Evolutionary conservation across 2,329 filamentous ascomycete species (phyloP).

Genomic region (Lasiodiplodia theobromae): DNA sequence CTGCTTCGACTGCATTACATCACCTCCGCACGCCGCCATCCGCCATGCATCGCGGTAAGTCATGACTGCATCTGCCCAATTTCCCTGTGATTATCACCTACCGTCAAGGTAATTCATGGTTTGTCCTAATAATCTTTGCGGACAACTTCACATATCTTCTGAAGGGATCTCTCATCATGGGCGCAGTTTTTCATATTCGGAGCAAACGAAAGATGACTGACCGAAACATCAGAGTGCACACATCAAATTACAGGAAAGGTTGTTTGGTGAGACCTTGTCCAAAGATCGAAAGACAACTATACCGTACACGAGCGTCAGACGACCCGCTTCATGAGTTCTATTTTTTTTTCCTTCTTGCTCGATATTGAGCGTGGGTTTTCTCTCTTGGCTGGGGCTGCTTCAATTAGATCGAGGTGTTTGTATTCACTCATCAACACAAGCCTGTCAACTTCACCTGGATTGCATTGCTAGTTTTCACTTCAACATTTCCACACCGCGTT

Average conservation of each 20-base stretch:
- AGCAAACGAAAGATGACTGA: background rate
- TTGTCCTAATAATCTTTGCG: constrained; percentile 8
- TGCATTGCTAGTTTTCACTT: background rate
- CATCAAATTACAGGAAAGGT: background rate
- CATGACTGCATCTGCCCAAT: background rate
- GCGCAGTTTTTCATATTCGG: background rate
- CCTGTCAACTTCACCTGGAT: background rate
- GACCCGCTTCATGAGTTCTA: background rate
- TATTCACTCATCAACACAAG: background rate
- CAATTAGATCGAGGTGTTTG: background rate
- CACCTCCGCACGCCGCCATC: background rate
- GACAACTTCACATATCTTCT: background rate
- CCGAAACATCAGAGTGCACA: background rate
- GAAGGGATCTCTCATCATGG: background rate
- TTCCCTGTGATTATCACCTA: background rate
- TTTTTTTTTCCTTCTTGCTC: too few relatives aligned
- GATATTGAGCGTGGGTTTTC: background rate
- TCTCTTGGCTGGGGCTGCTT: background rate
- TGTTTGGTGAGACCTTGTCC: background rate
- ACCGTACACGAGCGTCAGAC: background rate
- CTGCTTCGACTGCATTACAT: background rate
- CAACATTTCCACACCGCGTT: background rate
- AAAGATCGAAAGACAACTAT: background rate
- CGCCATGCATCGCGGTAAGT: background rate
- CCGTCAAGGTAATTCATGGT: constrained; percentile 18